A percentile compares a stretch with the other conserved stretches of the same genome.
Evolutionary conservation across 306 rosid genomes (phyloP).

Genomic region (Gillenia trifoliata): DNA sequence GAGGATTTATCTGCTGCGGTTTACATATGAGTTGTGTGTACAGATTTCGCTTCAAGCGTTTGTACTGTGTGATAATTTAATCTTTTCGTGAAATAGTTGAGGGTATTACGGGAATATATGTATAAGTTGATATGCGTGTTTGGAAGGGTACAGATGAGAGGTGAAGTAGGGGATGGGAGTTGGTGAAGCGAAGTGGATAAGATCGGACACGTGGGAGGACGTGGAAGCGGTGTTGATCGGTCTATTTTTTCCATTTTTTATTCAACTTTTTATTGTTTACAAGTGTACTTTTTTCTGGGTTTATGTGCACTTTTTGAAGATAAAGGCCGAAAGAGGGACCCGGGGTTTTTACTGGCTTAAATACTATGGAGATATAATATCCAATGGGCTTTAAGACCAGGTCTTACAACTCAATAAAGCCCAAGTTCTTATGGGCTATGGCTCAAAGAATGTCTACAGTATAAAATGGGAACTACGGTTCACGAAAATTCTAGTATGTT

Average conservation of each 20-base stretch:
- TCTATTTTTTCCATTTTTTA: not conserved
- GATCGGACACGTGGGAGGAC: conserved; percentile 17
- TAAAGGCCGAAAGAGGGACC: not conserved
- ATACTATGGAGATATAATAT: no score
- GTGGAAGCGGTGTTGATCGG: not conserved
- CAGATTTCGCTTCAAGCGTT: not conserved
- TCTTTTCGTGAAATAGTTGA: not conserved
- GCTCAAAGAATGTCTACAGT: no score
- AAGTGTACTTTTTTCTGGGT: not conserved
- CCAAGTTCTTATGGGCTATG: no score
- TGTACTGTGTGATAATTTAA: not conserved
- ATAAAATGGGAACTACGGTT: no score
- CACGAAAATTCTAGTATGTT: no score
- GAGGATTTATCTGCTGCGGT: not conserved
- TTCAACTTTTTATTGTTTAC: no score
- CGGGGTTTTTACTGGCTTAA: no score
- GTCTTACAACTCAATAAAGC: no score
- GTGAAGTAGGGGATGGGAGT: not conserved
- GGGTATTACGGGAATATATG: not conserved
- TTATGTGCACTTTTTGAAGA: not conserved
- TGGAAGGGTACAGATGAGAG: not conserved
- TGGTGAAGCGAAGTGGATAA: conserved; percentile 27
- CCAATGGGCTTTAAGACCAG: no score
- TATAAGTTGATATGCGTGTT: fast-evolving
- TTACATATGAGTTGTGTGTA: no score